Evolutionary conservation across 2,329 filamentous ascomycete genomes (phyloP).

Genomic region (Nigrospora osmanthi): DNA sequence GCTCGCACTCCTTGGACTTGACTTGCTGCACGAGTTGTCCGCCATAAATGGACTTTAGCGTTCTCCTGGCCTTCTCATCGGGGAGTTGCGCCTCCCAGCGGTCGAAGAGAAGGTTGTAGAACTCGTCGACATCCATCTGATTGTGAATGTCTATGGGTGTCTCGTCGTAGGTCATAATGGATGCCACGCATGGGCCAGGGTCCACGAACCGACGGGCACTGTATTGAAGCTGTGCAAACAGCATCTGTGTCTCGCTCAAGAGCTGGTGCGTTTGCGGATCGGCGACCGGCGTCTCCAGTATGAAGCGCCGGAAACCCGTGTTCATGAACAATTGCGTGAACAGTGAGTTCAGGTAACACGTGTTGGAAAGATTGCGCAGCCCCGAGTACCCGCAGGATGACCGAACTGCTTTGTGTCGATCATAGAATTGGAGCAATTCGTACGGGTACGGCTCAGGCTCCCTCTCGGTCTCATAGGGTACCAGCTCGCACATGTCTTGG

Average conservation of each 20-base stretch:
- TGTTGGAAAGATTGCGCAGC: slow-evolving; percentile 86
- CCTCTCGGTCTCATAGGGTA: slow-evolving; percentile 37
- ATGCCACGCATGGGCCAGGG: slow-evolving; percentile 62
- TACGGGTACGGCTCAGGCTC: slow-evolving; percentile 48
- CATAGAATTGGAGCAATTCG: slow-evolving; percentile 53
- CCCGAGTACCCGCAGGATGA: slow-evolving; percentile 79
- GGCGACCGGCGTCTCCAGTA: slow-evolving; percentile 56
- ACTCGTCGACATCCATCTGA: slow-evolving; percentile 98
- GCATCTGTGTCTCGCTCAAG: slow-evolving; percentile 66
- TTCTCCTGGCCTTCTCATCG: slow-evolving; percentile 58
- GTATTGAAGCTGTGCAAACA: slow-evolving; percentile 84
- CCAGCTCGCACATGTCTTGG: slow-evolving; percentile 38
- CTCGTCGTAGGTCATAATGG: slow-evolving; percentile 77
- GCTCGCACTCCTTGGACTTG: slow-evolving; percentile 87
- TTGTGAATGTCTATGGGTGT: slow-evolving; percentile 75
- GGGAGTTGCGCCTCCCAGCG: slow-evolving; percentile 79
- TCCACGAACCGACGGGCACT: slow-evolving; percentile 68
- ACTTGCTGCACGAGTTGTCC: slow-evolving; percentile 91
- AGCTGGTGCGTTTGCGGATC: slow-evolving; percentile 56
- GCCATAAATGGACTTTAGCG: slow-evolving; percentile 78
- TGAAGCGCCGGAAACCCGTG: slow-evolving; percentile 74
- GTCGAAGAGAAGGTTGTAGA: slow-evolving; percentile 90
- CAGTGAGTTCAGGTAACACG: slow-evolving; percentile 94
- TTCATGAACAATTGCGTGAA: slow-evolving; percentile 98
- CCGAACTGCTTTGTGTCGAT: slow-evolving; percentile 61